Evolutionary conservation across 805 yeast genomes (phyloP), one percentile per base, ranked within the genome.

Genomic region (Saturnispora quitensis): DNA sequence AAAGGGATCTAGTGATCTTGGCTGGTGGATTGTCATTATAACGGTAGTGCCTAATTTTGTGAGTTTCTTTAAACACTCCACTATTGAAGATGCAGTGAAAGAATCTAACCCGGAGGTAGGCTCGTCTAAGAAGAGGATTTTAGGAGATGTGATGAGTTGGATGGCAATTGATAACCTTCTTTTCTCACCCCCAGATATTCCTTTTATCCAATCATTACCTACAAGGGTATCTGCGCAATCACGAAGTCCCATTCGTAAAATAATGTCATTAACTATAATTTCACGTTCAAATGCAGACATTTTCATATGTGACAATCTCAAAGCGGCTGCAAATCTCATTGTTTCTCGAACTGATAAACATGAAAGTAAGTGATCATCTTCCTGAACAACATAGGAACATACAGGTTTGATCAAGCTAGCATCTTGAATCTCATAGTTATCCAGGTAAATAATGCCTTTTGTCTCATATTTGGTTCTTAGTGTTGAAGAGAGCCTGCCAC

Each of bases 91-190:
- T 0, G 95, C 85, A 0, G 93, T 86, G 52, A 86, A 79, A 12
- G 90, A 79, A 61, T 89, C 96, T 25, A 89, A 72, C 0, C 96
- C 96, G 4, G 95, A 86, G 0, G 96, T 89, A 2, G 96, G 96
- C 61, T 89, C 96, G 66, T 89, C 96, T 24, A 89, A 66, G 47
- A 89, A 73, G 35, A 89, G 63, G 38, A 89, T 73, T 52, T 81
- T 80, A 0, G 95, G 91, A 52, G 80, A 80, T 53, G 82, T 80
- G 40, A 89, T 68, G 35, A 89, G 68, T 62, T 88, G 95, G 43
- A 86, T 76, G 2, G 90, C 91, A 64, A 89, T 86, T 0, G 91
- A 82, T 0, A 89, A 84, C 57, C 96, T 73, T 59, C 96, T 74
- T 62, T 86, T 86, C 62, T 89, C 96, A 51, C 88, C 89, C 24